Evolutionary conservation across 2,329 filamentous ascomycete genomes (phyloP).

Genomic region (Fusarium praegraminearum): DNA sequence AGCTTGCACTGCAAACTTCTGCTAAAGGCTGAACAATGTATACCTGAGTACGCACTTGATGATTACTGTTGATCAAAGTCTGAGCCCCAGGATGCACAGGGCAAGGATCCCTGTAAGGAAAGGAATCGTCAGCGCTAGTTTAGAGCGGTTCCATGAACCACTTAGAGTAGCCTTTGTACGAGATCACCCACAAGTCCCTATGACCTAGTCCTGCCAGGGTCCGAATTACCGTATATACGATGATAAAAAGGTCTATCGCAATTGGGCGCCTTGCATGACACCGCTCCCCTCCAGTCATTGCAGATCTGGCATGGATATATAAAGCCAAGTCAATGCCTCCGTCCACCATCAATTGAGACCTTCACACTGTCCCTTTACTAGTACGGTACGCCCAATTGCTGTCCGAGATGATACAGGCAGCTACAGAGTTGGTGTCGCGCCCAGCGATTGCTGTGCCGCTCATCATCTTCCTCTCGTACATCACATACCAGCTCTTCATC

Average conservation of each 20-base stretch:
- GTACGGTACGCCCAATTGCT: background rate
- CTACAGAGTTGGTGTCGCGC: background rate
- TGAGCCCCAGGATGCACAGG: no score
- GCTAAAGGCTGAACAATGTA: no score
- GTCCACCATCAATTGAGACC: no score
- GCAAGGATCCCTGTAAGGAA: background rate
- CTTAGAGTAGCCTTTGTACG: background rate
- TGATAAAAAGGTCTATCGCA: background rate
- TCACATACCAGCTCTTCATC: conserved; percentile 6
- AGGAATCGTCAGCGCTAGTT: background rate
- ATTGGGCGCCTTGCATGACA: background rate
- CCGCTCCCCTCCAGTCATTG: background rate
- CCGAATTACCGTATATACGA: no score
- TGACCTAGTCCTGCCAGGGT: background rate
- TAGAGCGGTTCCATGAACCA: background rate
- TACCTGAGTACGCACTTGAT: no score
- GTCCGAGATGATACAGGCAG: background rate
- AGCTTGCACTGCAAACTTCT: no score
- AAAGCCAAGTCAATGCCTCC: background rate
- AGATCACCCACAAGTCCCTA: background rate
- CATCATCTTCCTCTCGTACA: background rate
- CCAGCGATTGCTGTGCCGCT: conserved; percentile 12
- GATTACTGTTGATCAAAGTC: no score
- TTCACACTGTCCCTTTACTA: background rate
- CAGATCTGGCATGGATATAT: background rate